Evolutionary conservation across 495 filamentous ascomycete species (phyloP), one percentile per base, ranked within the genome.

Genomic region (Neurospora tetraspora): DNA sequence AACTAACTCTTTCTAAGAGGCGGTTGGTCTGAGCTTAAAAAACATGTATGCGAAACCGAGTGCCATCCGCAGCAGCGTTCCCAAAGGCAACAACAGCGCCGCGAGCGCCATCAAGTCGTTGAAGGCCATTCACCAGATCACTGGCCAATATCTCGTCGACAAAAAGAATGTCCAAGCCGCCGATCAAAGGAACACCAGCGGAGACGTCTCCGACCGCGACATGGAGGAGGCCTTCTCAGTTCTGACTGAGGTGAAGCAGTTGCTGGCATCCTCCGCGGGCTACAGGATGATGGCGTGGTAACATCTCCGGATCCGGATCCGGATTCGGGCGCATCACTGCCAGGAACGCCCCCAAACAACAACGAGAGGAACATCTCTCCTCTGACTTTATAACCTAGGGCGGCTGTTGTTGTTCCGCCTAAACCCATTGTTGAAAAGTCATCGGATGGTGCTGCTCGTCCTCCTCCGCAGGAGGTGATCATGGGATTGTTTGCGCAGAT

Each of bases 401-500:
- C 38, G 20, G 71, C 74, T 34, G 31, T 34, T 23, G 59, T 39
- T 20, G 61, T 59, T 47, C 6, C 43, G 7, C 3, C 43, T 8
- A 47, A 6, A 47, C n/a, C 18, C 9, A 18, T 34, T 34, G 31
- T 18, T 18, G 43, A 20, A 9, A 20, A 47, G 43, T 18, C n/a
- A 3, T 23, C 43, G n/a, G n/a, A n/a, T 47, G 18, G n/a, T 47
- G 71, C 79, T 23, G 71, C 79, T 23, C 78, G 75, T 7, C 69
- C 77, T 2, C 68, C 78, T 4, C 77, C 76, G 1, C 74, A 69
- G 16, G 78, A 80, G 34, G 39, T 70, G 27, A 76, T 80, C 69
- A 78, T 80, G 78, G 71, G 72, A 45, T 75, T 73, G 71, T 80
- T 80, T 43, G 61, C 70, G 61, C 73, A 74, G 27, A 77, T 76